phyloP scores from a whole-genome alignment of 768 basidiomycete genomes.

The Pleurotus pulmonarius region DNA sequence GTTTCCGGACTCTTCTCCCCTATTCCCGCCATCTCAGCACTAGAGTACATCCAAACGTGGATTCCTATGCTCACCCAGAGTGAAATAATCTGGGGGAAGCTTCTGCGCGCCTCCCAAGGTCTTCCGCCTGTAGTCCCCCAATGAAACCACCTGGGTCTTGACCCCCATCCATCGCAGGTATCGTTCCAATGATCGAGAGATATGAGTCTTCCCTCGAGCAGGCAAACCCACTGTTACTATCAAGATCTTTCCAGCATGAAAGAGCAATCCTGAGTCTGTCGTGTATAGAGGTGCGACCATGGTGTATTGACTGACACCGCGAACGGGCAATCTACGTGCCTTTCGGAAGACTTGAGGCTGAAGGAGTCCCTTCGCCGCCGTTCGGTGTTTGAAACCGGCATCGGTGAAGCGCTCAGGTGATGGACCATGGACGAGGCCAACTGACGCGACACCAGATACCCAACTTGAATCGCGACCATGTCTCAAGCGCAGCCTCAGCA shows the following conservation, averaged over 20 bases:
- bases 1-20: constrained; percentile 84
- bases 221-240: constrained; percentile 91
- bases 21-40: constrained; percentile 15
- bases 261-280: constrained; percentile 82
- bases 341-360: too few relatives aligned
- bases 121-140: constrained; percentile 94
- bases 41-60: not conserved
- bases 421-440: too few relatives aligned
- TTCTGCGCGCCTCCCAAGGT: constrained; percentile 84
- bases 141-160: constrained; percentile 89
- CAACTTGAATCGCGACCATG: not conserved
- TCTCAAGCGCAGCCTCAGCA: constrained; percentile 52
- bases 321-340: not conserved
- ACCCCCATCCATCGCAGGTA: constrained; percentile 98
- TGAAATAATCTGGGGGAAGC: constrained; percentile 91
- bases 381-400: too few relatives aligned
- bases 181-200: constrained; percentile 92
- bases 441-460: too few relatives aligned
- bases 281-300: constrained; percentile 98
- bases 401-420: too few relatives aligned
- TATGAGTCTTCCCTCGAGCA: constrained; percentile 95
- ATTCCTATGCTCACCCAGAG: constrained; percentile 48
- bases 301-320: not conserved
- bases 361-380: too few relatives aligned
- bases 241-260: constrained; percentile 93